A percentile compares a stretch with the other conserved stretches of the same genome.
These are phyloP conservation scores for Trichoderma asperellum DNA, from an alignment of 2,329 filamentous ascomycete genomes.

Conservation along the genomic window DNA sequence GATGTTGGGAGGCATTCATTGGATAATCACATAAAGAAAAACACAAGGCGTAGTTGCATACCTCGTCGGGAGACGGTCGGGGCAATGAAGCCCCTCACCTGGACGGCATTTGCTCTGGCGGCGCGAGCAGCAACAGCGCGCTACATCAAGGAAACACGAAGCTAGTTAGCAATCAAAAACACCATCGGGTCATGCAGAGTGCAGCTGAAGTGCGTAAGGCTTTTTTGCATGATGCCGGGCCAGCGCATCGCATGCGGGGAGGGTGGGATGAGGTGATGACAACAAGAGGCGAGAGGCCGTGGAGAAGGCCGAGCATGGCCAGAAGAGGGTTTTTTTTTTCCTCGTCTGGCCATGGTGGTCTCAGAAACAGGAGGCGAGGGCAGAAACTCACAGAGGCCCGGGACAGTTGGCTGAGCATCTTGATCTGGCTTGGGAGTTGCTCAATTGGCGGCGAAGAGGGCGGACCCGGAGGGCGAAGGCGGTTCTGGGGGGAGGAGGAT, in stretches of 20 bases:
- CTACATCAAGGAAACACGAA: constrained; percentile 5
- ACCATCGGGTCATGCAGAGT: background rate
- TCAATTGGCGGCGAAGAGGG: constrained; percentile 43
- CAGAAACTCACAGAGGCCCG: constrained; percentile 57
- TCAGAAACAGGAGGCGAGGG: background rate
- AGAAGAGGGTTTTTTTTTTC: constrained; percentile 1
- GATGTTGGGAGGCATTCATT: background rate
- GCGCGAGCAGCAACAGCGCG: constrained; percentile 52
- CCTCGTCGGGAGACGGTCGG: constrained; percentile 65
- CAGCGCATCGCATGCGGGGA: constrained; percentile 50
- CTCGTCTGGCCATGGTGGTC: background rate
- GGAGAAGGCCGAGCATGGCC: background rate
- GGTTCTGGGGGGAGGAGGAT: background rate
- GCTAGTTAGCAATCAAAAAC: constrained; percentile 19
- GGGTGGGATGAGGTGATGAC: constrained; percentile 30
- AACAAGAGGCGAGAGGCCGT: background rate
- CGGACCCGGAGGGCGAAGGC: constrained; percentile 8
- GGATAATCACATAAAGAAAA: background rate
- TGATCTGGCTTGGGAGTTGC: constrained; percentile 45
- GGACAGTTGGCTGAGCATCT: constrained; percentile 61
- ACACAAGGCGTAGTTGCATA: constrained; percentile 46
- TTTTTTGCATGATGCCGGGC: constrained; percentile 36
- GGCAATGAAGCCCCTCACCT: constrained; percentile 61
- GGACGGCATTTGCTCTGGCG: constrained; percentile 47
- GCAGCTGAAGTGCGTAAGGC: background rate